Conservation (phyloP, 148 eudicot genomes). For the Suaeda aralocaspica region DNA sequence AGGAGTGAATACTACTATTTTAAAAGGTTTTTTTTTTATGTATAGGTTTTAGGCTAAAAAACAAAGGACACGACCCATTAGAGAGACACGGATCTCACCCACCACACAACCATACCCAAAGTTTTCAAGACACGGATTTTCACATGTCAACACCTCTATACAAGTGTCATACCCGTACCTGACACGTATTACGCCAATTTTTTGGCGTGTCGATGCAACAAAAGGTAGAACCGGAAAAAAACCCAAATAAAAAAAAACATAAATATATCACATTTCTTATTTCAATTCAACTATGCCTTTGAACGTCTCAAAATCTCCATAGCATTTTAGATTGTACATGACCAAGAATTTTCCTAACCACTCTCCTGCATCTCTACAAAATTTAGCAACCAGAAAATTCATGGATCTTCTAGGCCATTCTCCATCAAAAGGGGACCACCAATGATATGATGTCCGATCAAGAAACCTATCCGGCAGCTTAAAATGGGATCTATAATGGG, state of each 20-base stretch:
- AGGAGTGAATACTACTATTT: too few relatives aligned
- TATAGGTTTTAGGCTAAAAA: too few relatives aligned
- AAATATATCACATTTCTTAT: neutral
- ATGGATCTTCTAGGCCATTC: neutral
- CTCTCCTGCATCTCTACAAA: constrained; percentile 26
- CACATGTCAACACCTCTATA: too few relatives aligned
- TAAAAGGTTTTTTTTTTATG: too few relatives aligned
- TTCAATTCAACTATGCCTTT: neutral
- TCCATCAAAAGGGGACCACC: neutral
- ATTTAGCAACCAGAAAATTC: constrained; percentile 10
- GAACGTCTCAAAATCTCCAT: neutral
- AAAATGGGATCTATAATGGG: neutral
- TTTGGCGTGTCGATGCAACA: too few relatives aligned
- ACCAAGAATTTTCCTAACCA: constrained; percentile 20
- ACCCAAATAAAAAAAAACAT: too few relatives aligned
- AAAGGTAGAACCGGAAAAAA: neutral
- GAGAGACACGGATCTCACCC: too few relatives aligned
- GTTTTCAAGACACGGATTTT: too few relatives aligned
- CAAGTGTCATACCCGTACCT: too few relatives aligned
- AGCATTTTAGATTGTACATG: constrained; percentile 13
- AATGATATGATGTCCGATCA: neutral
- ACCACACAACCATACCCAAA: too few relatives aligned
- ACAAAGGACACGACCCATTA: too few relatives aligned
- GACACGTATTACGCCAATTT: too few relatives aligned
- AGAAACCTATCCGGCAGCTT: neutral